These are phyloP conservation scores for Ogataea thermomethanolica DNA, from an alignment of 805 yeast genomes.

Conservation along the genomic window DNA sequence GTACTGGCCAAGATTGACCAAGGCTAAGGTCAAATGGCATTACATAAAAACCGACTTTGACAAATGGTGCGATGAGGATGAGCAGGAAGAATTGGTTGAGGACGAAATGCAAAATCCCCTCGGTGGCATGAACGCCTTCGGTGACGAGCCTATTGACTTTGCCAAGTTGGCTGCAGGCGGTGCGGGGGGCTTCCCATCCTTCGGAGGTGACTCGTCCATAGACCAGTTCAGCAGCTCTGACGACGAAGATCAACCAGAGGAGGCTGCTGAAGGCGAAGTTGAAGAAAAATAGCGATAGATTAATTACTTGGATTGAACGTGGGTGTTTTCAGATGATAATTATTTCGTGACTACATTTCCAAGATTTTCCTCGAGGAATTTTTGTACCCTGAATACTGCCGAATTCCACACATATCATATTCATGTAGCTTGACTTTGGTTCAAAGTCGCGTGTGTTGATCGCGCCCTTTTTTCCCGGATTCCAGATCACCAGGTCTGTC, in stretches of 20 bases:
- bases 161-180: constrained; percentile 30
- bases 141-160: constrained; percentile 27
- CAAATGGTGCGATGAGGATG: constrained; percentile 98
- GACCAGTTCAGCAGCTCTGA: constrained; percentile 30
- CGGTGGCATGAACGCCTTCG: constrained; percentile 21
- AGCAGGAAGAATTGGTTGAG: constrained; percentile 72
- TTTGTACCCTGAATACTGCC: constrained; percentile 17
- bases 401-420: constrained; percentile 23
- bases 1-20: constrained; percentile 94
- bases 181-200: constrained; percentile 50
- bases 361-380: constrained; percentile 7
- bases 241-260: constrained; percentile 28
- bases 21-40: constrained; percentile 75
- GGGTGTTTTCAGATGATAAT: not conserved
- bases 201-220: constrained; percentile 32
- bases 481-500: constrained; percentile 21
- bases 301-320: not conserved
- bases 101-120: constrained; percentile 29
- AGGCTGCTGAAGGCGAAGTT: constrained; percentile 10
- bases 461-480: constrained; percentile 20
- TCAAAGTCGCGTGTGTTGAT: constrained; percentile 17
- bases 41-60: constrained; percentile 92
- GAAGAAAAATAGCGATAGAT: constrained; percentile 7
- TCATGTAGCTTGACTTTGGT: constrained; percentile 17
- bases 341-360: constrained; percentile 18